A percentile compares a stretch with the other conserved stretches of the same genome.
These are phyloP conservation scores for Chaetothyriales sp. DNA, from an alignment of 2,329 filamentous ascomycete genomes.

Conservation along the genomic window DNA sequence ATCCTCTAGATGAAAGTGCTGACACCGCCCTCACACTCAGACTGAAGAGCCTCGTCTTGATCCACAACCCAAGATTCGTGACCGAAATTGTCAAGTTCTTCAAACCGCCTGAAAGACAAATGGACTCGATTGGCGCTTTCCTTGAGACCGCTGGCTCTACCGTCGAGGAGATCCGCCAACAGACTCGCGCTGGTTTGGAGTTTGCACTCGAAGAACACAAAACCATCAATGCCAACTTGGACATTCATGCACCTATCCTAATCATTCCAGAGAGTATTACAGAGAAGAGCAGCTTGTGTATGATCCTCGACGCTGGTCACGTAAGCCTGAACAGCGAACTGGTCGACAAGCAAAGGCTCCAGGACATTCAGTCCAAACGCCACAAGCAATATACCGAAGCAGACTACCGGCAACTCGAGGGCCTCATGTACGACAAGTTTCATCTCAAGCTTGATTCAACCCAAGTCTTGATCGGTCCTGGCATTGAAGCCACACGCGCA, in stretches of 20 bases:
- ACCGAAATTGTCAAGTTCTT: constrained; percentile 91
- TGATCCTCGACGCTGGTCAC: constrained; percentile 93
- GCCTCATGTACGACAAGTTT: constrained; percentile 96
- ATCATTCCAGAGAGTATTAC: constrained; percentile 92
- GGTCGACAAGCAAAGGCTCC: constrained; percentile 79
- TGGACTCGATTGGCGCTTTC: constrained; percentile 93
- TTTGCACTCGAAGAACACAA: constrained; percentile 97
- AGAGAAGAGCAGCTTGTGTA: constrained; percentile 62
- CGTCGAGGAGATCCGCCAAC: constrained; percentile 84
- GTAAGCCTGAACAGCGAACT: constrained; percentile 88
- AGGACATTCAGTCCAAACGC: constrained; percentile 82
- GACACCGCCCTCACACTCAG: constrained; percentile 84
- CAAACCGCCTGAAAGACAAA: constrained; percentile 86
- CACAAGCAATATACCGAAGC: constrained; percentile 74
- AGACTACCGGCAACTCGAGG: constrained; percentile 76
- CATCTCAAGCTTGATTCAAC: constrained; percentile 85
- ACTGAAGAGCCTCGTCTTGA: constrained; percentile 87
- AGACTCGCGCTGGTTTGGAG: constrained; percentile 88
- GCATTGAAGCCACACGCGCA: constrained; percentile 75
- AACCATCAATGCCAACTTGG: constrained; percentile 89
- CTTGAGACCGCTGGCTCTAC: constrained; percentile 94
- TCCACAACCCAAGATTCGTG: constrained; percentile 91
- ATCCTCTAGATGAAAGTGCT: constrained; percentile 81
- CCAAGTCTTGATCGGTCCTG: constrained; percentile 86
- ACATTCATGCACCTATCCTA: constrained; percentile 88